A percentile compares a stretch with the other conserved stretches of the same genome.
Evolutionary conservation across 2,329 filamentous ascomycete species (phyloP).

Genomic region (Chrysoporthe cubensis): DNA sequence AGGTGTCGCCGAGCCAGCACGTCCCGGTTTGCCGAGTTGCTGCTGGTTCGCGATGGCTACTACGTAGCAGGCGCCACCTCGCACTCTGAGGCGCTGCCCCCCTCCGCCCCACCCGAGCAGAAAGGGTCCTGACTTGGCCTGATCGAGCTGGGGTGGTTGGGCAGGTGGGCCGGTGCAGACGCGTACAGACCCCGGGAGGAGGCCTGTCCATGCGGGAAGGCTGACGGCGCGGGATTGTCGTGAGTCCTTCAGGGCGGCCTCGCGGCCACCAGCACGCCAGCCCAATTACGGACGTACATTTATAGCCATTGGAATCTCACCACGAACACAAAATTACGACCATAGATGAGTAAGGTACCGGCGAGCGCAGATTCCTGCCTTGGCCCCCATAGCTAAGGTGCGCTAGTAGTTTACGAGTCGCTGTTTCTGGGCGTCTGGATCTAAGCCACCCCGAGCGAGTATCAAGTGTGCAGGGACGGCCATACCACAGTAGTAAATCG

Average conservation of each 20-base stretch:
- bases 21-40: background rate
- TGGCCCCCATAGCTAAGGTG: background rate
- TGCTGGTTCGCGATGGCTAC: too few species aligned
- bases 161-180: slow-evolving; percentile 1
- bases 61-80: background rate
- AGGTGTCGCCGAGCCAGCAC: background rate
- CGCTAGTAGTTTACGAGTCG: background rate
- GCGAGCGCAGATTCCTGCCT: background rate
- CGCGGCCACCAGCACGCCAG: background rate
- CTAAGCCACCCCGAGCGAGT: slow-evolving; percentile 5
- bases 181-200: background rate
- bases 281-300: background rate
- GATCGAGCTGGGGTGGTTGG: background rate
- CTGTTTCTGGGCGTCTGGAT: background rate
- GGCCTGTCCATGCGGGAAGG: background rate
- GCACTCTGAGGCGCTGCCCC: background rate
- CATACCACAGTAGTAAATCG: background rate
- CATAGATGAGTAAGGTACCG: background rate
- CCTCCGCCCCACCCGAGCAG: too few species aligned
- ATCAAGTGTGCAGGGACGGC: slow-evolving; percentile 1
- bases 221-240: background rate
- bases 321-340: background rate
- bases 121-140: background rate
- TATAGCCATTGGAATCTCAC: background rate
- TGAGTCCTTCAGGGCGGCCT: background rate